A percentile compares a stretch with the other conserved stretches of the same genome.
phyloP scores from a whole-genome alignment of 2,329 filamentous ascomycete species.

The Colletotrichum higginsianum region DNA sequence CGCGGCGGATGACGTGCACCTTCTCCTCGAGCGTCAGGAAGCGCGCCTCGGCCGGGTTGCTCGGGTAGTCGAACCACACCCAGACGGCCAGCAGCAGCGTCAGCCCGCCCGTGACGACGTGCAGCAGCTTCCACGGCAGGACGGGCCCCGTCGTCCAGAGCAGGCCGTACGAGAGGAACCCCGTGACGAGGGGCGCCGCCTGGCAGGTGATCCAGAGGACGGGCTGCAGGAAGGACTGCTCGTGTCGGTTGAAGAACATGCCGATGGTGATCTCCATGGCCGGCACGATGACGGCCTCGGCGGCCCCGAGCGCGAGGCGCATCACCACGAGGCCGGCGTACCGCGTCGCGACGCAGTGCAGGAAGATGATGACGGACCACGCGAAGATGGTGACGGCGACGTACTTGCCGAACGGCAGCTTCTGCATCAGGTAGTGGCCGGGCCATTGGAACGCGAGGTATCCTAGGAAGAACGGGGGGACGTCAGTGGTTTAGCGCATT shows the following conservation, averaged over 20 bases:
- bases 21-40: constrained; percentile 46
- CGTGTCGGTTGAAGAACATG: constrained; percentile 56
- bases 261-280: constrained; percentile 59
- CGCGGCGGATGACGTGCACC: constrained; percentile 46
- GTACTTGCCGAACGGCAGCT: constrained; percentile 55
- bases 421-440: constrained; percentile 58
- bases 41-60: constrained; percentile 42
- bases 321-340: constrained; percentile 56
- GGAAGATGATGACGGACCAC: constrained; percentile 55
- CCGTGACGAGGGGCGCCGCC: constrained; percentile 54
- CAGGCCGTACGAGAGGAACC: constrained; percentile 58
- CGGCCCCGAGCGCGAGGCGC: constrained; percentile 54
- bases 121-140: constrained; percentile 57
- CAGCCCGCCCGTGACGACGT: constrained; percentile 55
- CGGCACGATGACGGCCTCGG: constrained; percentile 55
- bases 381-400: constrained; percentile 51
- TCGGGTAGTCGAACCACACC: constrained; percentile 52
- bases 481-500: neutral
- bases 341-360: constrained; percentile 54
- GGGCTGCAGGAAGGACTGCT: constrained; percentile 52
- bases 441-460: constrained; percentile 56
- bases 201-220: constrained; percentile 53
- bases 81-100: constrained; percentile 52
- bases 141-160: constrained; percentile 53
- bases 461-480: constrained; percentile 42